A percentile compares a stretch with the other conserved stretches of the same genome.
Conservation (phyloP, 768 basidiomycete species). For the Termitomyces sp. region DNA sequence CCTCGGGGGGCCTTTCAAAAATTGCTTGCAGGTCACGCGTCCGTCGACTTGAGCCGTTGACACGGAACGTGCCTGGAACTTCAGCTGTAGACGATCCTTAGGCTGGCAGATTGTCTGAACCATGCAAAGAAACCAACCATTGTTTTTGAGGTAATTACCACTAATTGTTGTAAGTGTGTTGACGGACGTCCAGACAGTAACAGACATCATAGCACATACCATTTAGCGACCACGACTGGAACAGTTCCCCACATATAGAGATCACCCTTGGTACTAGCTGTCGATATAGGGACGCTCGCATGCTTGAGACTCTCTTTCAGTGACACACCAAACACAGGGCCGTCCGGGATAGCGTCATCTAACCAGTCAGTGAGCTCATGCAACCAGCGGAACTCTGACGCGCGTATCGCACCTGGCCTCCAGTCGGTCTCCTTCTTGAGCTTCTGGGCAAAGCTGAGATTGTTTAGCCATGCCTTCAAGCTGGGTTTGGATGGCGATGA, state of each 20-base stretch:
- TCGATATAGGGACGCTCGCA: conserved; percentile 92
- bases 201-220: conserved; percentile 44
- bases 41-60: conserved; percentile 91
- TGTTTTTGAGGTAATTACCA: conserved; percentile 92
- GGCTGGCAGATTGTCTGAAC: neutral
- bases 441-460: conserved; percentile 62
- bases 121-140: conserved; percentile 44
- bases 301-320: conserved; percentile 79
- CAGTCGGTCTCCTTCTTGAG: conserved; percentile 49
- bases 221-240: conserved; percentile 96
- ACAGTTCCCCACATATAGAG: conserved; percentile 92
- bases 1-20: conserved; percentile 87
- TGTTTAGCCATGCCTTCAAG: conserved; percentile 80
- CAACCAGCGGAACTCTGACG: neutral
- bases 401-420: conserved; percentile 29
- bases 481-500: conserved; percentile 43
- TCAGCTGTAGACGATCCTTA: conserved; percentile 47
- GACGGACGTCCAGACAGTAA: conserved; percentile 1
- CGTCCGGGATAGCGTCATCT: conserved; percentile 1
- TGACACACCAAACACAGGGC: conserved; percentile 75
- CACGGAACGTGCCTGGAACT: conserved; percentile 89
- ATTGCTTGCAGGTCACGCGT: conserved; percentile 92
- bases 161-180: conserved; percentile 30
- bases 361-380: neutral
- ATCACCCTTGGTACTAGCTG: conserved; percentile 75